Conservation (phyloP, 352 stramenopile species). For the Globisporangium viniferum region DNA sequence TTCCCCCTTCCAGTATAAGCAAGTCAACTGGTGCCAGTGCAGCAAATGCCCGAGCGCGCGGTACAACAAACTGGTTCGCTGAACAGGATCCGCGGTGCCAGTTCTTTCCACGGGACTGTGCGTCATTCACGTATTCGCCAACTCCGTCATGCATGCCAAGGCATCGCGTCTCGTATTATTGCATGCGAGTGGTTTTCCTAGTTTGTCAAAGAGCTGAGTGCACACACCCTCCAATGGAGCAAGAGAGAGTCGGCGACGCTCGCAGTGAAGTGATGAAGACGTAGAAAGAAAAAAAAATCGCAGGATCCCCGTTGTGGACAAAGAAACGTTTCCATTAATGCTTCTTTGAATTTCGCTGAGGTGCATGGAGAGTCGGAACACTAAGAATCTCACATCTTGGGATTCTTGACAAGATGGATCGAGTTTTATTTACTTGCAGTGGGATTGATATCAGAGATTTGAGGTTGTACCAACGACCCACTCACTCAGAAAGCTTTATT, state of each 20-base stretch:
- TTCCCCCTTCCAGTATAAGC: background rate
- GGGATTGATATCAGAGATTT: no score
- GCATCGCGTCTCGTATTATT: background rate
- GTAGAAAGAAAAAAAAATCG: background rate
- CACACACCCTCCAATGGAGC: background rate
- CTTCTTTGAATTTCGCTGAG: no score
- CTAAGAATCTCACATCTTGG: no score
- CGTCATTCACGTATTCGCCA: background rate
- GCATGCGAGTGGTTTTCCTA: background rate
- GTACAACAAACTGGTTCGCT: background rate
- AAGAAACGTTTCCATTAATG: no score
- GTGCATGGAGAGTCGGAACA: no score
- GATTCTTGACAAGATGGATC: no score
- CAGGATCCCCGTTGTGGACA: background rate
- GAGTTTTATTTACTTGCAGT: no score
- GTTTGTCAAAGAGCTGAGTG: background rate
- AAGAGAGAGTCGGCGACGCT: background rate
- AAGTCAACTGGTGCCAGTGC: background rate
- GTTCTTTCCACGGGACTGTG: background rate
- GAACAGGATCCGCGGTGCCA: background rate
- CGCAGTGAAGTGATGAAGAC: background rate
- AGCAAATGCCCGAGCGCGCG: background rate
- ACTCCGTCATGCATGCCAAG: background rate
- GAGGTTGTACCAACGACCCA: no score
- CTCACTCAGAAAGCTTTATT: background rate